These are phyloP conservation scores for Liquidambar formosana DNA, from an alignment of 164 flowering plant species.

Conservation along the genomic window DNA sequence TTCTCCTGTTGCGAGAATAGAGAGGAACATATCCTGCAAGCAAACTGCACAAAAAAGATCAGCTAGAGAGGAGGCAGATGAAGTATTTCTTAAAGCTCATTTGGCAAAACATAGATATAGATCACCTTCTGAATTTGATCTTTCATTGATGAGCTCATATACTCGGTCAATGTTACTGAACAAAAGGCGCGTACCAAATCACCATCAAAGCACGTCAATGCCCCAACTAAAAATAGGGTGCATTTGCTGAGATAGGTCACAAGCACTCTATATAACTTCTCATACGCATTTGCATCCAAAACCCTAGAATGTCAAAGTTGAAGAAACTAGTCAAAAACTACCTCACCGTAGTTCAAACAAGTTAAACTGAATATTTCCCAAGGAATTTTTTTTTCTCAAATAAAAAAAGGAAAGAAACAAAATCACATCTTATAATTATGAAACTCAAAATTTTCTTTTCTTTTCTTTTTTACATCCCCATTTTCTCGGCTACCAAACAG, in stretches of 20 bases:
- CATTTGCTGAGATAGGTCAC: constrained; percentile 50
- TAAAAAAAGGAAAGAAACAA: too few species aligned
- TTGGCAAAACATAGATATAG: neutral
- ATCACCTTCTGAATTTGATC: constrained; percentile 63
- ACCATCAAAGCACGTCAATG: constrained; percentile 29
- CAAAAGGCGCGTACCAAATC: constrained; percentile 47
- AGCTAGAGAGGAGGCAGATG: neutral
- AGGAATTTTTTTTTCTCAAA: too few species aligned
- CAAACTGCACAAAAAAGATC: constrained; percentile 43
- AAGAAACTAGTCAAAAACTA: neutral
- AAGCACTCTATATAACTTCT: constrained; percentile 51
- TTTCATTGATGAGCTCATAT: constrained; percentile 42
- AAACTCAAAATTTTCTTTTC: too few species aligned
- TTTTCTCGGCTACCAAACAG: neutral
- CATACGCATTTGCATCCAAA: constrained; percentile 49
- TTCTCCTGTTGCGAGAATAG: constrained; percentile 34
- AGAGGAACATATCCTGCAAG: constrained; percentile 52
- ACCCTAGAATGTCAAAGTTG: constrained; percentile 35
- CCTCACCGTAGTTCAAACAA: neutral
- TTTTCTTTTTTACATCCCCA: neutral
- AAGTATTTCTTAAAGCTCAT: neutral
- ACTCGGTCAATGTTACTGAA: constrained; percentile 43
- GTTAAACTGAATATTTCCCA: too few species aligned
- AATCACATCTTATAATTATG: too few species aligned
- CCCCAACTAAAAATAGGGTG: constrained; percentile 40